Percentiles rank a stretch among this genome's conserved stretches.
These are phyloP conservation scores for Vicia villosa DNA, from an alignment of 306 rosid genomes.

Conservation along the genomic window DNA sequence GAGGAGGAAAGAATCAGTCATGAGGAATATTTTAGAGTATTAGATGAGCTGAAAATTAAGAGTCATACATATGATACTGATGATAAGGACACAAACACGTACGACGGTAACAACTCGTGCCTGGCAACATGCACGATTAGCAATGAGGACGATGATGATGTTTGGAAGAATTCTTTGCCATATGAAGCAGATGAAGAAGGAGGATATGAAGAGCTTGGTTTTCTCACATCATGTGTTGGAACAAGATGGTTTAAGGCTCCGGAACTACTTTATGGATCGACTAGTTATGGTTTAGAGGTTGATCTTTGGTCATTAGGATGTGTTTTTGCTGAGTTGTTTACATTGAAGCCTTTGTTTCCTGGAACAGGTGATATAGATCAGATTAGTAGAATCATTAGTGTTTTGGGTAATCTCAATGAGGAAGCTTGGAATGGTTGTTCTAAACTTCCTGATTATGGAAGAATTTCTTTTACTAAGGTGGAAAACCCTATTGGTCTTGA, in stretches of 20 bases:
- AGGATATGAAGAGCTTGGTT: constrained; percentile 49
- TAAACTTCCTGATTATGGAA: constrained; percentile 69
- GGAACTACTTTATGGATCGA: constrained; percentile 79
- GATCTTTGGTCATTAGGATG: constrained; percentile 97
- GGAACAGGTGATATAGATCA: constrained; percentile 89
- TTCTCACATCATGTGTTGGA: constrained; percentile 85
- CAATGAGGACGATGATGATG: constrained; percentile 73
- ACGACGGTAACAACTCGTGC: constrained; percentile 79
- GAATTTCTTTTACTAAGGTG: constrained; percentile 59
- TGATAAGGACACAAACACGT: constrained; percentile 51
- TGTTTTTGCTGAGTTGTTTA: constrained; percentile 67
- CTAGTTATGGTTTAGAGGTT: constrained; percentile 72
- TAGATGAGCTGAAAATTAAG: constrained; percentile 74
- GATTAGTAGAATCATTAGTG: constrained; percentile 65
- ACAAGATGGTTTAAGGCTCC: constrained; percentile 88
- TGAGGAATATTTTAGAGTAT: constrained; percentile 73
- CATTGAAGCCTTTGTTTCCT: constrained; percentile 74
- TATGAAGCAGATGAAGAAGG: constrained; percentile 65
- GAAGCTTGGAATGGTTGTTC: constrained; percentile 73
- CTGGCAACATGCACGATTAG: constrained; percentile 84
- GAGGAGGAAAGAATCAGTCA: constrained; percentile 47
- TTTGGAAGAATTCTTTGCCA: constrained; percentile 55
- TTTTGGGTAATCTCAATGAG: constrained; percentile 74
- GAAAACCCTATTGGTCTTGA: constrained; percentile 68
- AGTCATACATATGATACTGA: constrained; percentile 48